A percentile compares a stretch with the other conserved stretches of the same genome.
These are phyloP conservation scores for Wickerhamomyces pijperi DNA, from an alignment of 805 yeast genomes.

Conservation along the genomic window DNA sequence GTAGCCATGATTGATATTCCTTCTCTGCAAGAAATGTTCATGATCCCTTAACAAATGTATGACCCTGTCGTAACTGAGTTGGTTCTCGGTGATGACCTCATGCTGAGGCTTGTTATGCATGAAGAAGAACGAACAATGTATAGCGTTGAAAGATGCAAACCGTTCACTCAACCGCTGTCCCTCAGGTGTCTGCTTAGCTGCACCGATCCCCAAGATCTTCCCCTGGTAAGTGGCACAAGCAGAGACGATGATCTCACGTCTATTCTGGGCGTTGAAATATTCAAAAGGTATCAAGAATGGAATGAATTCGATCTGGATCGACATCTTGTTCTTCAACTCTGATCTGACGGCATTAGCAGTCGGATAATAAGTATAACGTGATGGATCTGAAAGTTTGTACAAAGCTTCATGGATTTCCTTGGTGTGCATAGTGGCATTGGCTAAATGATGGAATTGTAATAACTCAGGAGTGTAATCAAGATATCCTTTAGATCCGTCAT, in stretches of 20 bases:
- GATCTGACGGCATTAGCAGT: background rate
- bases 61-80: background rate
- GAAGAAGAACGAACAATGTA: background rate
- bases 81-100: background rate
- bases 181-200: background rate
- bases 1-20: background rate
- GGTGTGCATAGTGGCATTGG: background rate
- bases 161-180: background rate
- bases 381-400: background rate
- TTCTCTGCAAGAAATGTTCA: background rate
- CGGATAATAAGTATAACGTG: background rate
- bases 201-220: background rate
- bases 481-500: no score
- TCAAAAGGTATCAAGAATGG: background rate
- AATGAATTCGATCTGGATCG: background rate
- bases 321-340: background rate
- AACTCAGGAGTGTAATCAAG: background rate
- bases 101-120: background rate
- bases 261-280: no score
- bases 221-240: background rate
- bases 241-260: background rate
- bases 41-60: background rate
- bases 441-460: background rate
- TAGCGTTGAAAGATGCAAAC: background rate
- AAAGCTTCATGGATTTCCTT: background rate